Evolutionary conservation across 495 filamentous ascomycete genomes (phyloP).

Genomic region (Penicillium roqueforti): DNA sequence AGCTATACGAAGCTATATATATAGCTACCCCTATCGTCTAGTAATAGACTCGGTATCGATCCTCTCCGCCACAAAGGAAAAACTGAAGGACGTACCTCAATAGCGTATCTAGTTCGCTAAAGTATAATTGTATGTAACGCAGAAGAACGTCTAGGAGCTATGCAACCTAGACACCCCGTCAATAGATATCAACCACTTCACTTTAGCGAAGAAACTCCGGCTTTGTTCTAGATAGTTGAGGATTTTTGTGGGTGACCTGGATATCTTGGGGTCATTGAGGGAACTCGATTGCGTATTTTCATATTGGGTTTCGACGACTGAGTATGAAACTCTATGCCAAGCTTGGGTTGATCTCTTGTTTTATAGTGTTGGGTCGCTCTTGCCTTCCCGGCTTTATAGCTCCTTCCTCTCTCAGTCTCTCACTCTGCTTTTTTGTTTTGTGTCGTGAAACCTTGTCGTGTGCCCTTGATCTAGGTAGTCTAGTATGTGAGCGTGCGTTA

Average conservation of each 20-base stretch:
- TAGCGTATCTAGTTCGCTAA: too few species aligned
- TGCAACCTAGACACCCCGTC: too few species aligned
- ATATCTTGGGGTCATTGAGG: background rate
- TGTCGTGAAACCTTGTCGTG: background rate
- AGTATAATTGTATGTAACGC: too few species aligned
- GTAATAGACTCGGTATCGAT: too few species aligned
- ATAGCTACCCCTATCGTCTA: too few species aligned
- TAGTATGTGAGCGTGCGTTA: background rate
- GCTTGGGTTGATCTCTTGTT: background rate
- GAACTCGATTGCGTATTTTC: background rate
- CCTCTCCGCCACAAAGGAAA: too few species aligned
- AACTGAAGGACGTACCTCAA: too few species aligned
- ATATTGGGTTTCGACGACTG: background rate
- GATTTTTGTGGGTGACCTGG: background rate
- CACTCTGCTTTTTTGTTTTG: background rate
- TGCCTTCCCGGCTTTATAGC: background rate
- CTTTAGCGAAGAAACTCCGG: too few species aligned
- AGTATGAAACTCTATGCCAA: background rate
- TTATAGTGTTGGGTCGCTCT: background rate
- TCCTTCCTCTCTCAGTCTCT: background rate
- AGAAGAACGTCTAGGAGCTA: too few species aligned
- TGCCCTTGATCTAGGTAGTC: background rate
- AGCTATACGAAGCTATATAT: too few species aligned
- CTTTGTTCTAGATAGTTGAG: slow-evolving; percentile 36
- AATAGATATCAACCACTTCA: too few species aligned